A percentile compares a stretch with the other conserved stretches of the same genome.
phyloP scores from a whole-genome alignment of 768 basidiomycete species.

The Lentinula guzmanii region DNA sequence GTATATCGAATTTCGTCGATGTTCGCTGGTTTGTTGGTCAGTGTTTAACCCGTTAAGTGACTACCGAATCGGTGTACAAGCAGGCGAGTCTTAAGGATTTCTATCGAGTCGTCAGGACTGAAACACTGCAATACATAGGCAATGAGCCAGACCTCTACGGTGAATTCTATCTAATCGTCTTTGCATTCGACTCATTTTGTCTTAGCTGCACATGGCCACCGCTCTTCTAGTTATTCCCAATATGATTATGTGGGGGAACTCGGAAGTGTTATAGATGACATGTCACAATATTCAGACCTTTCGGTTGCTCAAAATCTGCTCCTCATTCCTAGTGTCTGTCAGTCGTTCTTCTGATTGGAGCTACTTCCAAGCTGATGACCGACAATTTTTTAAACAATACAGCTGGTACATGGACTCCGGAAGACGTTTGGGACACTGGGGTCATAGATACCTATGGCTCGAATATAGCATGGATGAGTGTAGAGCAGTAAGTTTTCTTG shows the following conservation, averaged over 20 bases:
- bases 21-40: slow-evolving; percentile 46
- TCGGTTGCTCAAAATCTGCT: slow-evolving; percentile 26
- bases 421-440: slow-evolving; percentile 30
- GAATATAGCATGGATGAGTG: neutral
- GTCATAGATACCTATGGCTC: slow-evolving; percentile 25
- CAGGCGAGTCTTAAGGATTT: slow-evolving; percentile 29
- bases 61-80: slow-evolving; percentile 45
- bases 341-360: neutral
- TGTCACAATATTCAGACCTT: slow-evolving; percentile 19
- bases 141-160: slow-evolving; percentile 32
- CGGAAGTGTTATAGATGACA: slow-evolving; percentile 26
- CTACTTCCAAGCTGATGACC: neutral
- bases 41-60: slow-evolving; percentile 30
- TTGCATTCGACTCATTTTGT: slow-evolving; percentile 27
- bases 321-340: slow-evolving; percentile 29
- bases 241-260: slow-evolving; percentile 31
- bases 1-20: slow-evolving; percentile 35
- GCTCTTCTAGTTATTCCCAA: neutral
- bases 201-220: slow-evolving; percentile 27
- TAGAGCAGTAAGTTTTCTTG: slow-evolving; percentile 30
- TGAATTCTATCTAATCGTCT: neutral
- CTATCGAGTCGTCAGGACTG: neutral
- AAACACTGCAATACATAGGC: neutral
- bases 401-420: slow-evolving; percentile 32
- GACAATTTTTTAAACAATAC: too few species aligned